A percentile compares a stretch with the other conserved stretches of the same genome.
Evolutionary conservation across 495 filamentous ascomycete species (phyloP).

Genomic region (Letharia columbiana): DNA sequence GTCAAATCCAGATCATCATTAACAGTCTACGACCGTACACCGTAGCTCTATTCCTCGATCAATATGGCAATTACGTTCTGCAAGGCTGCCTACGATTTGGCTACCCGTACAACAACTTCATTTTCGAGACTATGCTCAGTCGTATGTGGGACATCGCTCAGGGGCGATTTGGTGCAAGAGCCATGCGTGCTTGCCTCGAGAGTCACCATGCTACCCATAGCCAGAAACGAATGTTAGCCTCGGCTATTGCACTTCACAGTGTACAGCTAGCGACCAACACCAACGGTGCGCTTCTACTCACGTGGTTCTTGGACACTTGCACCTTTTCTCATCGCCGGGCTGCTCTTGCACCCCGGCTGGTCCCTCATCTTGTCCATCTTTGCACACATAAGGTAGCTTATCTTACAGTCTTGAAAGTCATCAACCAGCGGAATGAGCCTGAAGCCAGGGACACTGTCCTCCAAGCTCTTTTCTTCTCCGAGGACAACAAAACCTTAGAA

Average conservation of each 20-base stretch:
- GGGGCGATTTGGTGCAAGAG: constrained; percentile 86
- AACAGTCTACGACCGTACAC: constrained; percentile 76
- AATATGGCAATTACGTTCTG: constrained; percentile 96
- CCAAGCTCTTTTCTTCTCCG: constrained; percentile 89
- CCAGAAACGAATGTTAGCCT: constrained; percentile 90
- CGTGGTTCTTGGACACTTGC: constrained; percentile 98
- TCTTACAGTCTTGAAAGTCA: constrained; percentile 92
- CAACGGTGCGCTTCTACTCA: constrained; percentile 87
- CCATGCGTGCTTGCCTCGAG: constrained; percentile 94
- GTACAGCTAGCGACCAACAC: constrained; percentile 94
- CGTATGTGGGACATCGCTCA: constrained; percentile 92
- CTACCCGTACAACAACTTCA: constrained; percentile 82
- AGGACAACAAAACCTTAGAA: constrained; percentile 77
- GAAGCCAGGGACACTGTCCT: constrained; percentile 90
- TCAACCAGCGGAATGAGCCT: constrained; percentile 92
- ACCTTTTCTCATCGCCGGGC: constrained; percentile 87
- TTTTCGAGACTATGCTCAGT: constrained; percentile 94
- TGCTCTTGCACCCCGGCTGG: constrained; percentile 83
- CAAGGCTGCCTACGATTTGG: constrained; percentile 93
- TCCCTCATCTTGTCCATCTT: constrained; percentile 92
- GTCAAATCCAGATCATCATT: constrained; percentile 77
- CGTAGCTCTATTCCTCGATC: constrained; percentile 86
- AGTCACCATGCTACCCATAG: constrained; percentile 93
- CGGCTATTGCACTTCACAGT: constrained; percentile 89
- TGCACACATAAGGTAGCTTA: constrained; percentile 99